A percentile compares a stretch with the other conserved stretches of the same genome.
These are phyloP conservation scores for Metschnikowia gelsemii DNA, from an alignment of 805 yeast genomes.

Conservation along the genomic window DNA sequence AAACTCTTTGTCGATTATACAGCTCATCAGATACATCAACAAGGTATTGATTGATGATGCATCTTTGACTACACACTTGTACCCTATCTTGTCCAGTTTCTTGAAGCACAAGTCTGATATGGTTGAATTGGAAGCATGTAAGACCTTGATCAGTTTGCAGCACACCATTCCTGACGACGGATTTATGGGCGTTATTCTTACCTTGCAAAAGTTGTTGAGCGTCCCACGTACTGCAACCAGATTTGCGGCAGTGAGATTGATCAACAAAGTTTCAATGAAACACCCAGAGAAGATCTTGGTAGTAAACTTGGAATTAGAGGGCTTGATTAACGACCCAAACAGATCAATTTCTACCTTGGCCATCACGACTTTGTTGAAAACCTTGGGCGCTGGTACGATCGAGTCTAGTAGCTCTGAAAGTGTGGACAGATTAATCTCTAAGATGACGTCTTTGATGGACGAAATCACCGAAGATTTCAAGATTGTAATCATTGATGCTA, in stretches of 20 bases:
- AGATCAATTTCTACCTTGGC: constrained; percentile 95
- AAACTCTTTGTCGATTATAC: constrained; percentile 80
- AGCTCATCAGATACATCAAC: constrained; percentile 79
- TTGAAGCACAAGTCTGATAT: constrained; percentile 79
- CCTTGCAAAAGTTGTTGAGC: constrained; percentile 73
- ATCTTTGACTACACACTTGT: constrained; percentile 56
- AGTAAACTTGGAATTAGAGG: constrained; percentile 84
- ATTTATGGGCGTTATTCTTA: constrained; percentile 65
- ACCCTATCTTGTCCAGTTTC: constrained; percentile 67
- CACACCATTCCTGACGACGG: constrained; percentile 60
- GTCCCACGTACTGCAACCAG: constrained; percentile 88
- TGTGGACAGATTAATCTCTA: constrained; percentile 85
- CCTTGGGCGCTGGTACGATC: constrained; percentile 71
- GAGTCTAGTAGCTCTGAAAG: constrained; percentile 47
- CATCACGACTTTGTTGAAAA: constrained; percentile 90
- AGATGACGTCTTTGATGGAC: constrained; percentile 83
- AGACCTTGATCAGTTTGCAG: constrained; percentile 57
- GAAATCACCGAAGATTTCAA: constrained; percentile 96
- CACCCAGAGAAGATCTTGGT: constrained; percentile 76
- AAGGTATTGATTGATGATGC: constrained; percentile 71
- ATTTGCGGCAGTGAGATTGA: constrained; percentile 89
- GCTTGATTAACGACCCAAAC: constrained; percentile 81
- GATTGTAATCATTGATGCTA: constrained; percentile 91
- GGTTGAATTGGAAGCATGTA: constrained; percentile 91
- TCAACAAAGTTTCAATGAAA: constrained; percentile 79